Evolutionary conservation across 805 yeast species (phyloP), one percentile per base, ranked within the genome.

Genomic region (Candida jianshihensis): DNA sequence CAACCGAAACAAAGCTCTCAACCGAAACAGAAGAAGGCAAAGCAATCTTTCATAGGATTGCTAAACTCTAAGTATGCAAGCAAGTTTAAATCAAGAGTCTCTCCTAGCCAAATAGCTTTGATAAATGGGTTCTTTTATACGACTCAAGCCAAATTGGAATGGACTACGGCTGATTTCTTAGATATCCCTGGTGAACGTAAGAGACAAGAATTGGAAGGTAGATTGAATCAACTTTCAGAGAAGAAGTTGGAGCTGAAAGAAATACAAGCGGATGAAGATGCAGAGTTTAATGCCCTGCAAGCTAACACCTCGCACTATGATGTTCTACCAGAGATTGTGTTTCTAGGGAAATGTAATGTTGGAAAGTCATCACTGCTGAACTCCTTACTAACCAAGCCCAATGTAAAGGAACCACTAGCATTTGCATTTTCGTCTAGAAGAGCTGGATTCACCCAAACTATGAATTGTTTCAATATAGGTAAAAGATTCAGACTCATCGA

Each of bases 361-460:
- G 97, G 96, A 0, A 88, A 88, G 53, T 84, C 95, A 0, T 77
- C 94, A 0, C 54, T 88, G 19, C 62, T 88, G 28, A 83, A 84
- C 49, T 72, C 71, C 11, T 38, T 86, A 8, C 59, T 83, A 5
- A 62, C 75, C 2, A 60, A 61, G 26, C 54, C 59, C 7, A 48
- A 51, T 19, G 14, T 51, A 53, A 35, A 56, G 53, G 28, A 56
- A 43, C 17, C 44, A 49, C 34, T 51, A 42, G 38, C 56, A 43
- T 31, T 70, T 40, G 90, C 88, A 8, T 70, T 53, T 44, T 72
- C 75, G 1, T 74, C 81, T 0, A 60, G 59, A 39, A 61, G 64
- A 41, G 77, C 79, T 16, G 85, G 83, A 6, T 71, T 61, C 42
- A 74, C 80, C 0, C 65, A 65, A 39, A 63, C 90, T 4, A 60